A percentile compares a stretch with the other conserved stretches of the same genome.
Evolutionary conservation across 164 flowering plant species (phyloP).

Genomic region (Vitis vinifera): DNA sequence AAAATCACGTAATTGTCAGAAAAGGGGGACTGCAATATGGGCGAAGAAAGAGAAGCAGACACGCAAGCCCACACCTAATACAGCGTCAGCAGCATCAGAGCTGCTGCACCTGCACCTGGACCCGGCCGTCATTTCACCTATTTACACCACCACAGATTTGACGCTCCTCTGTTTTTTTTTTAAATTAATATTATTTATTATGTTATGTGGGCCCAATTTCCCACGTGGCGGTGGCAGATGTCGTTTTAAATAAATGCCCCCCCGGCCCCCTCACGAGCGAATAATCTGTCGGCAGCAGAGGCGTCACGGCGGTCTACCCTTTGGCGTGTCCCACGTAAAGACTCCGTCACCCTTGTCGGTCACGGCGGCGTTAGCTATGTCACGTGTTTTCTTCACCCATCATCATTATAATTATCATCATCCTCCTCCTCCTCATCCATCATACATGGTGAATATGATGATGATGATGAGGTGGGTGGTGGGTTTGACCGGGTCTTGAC

Average conservation of each 20-base stretch:
- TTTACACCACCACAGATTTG: not conserved
- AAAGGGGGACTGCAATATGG: not conserved
- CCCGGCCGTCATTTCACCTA: conserved; percentile 22
- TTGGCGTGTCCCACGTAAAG: not conserved
- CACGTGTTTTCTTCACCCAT: too few species aligned
- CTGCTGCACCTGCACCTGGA: conserved; percentile 4
- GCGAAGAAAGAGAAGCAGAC: not conserved
- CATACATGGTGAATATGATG: not conserved
- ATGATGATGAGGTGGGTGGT: not conserved
- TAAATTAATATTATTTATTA: not conserved
- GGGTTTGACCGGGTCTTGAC: conserved; percentile 3
- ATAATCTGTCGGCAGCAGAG: conserved; percentile 34
- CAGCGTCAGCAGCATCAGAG: conserved; percentile 12
- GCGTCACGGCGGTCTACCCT: conserved; percentile 25
- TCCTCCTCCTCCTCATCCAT: not conserved
- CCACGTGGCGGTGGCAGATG: too few species aligned
- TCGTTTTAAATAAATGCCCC: too few species aligned
- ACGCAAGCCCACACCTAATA: conserved; percentile 8
- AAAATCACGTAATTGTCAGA: not conserved
- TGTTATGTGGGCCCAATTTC: not conserved
- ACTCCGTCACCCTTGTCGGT: not conserved
- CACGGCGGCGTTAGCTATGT: not conserved
- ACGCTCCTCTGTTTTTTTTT: not conserved
- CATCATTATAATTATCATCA: too few species aligned
- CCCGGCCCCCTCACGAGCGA: conserved; percentile 10